Evolutionary conservation across 768 basidiomycete genomes (phyloP).

Genomic region (Tremella yokohamensis): DNA sequence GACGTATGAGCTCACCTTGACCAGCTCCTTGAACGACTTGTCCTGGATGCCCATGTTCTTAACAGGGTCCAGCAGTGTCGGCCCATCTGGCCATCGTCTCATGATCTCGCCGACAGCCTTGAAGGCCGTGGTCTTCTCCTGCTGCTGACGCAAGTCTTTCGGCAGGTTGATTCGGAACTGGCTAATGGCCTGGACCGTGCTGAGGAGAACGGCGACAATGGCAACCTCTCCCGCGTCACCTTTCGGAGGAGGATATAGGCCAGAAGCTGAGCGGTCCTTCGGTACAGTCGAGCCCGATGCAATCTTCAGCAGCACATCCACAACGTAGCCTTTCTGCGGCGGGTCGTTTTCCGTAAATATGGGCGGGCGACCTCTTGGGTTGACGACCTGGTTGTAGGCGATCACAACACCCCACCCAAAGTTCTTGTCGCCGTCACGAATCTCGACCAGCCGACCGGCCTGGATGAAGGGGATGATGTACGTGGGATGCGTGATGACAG

Average conservation of each 20-base stretch:
- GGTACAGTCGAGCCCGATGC: slow-evolving; percentile 65
- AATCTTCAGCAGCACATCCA: slow-evolving; percentile 86
- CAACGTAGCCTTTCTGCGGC: slow-evolving; percentile 84
- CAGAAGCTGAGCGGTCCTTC: slow-evolving; percentile 55
- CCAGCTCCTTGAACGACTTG: slow-evolving; percentile 79
- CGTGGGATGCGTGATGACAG: slow-evolving; percentile 89
- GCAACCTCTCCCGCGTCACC: slow-evolving; percentile 75
- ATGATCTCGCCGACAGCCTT: slow-evolving; percentile 90
- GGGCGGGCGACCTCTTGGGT: slow-evolving; percentile 64
- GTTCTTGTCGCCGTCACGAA: slow-evolving; percentile 78
- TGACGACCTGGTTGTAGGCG: slow-evolving; percentile 80
- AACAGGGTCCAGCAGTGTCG: slow-evolving; percentile 82
- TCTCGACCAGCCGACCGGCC: slow-evolving; percentile 82
- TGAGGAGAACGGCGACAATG: slow-evolving; percentile 81
- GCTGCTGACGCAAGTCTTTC: slow-evolving; percentile 77
- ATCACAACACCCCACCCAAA: slow-evolving; percentile 97
- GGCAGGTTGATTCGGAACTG: slow-evolving; percentile 81
- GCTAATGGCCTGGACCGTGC: slow-evolving; percentile 79
- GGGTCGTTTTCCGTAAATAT: slow-evolving; percentile 58
- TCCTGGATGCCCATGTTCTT: slow-evolving; percentile 95
- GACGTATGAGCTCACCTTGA: slow-evolving; percentile 60
- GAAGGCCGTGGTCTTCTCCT: slow-evolving; percentile 76
- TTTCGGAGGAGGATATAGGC: slow-evolving; percentile 69
- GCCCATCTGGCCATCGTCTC: slow-evolving; percentile 79
- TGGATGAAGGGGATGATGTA: slow-evolving; percentile 94